These are phyloP conservation scores for Phytophthora quininea DNA, from an alignment of 352 stramenopile species.

Conservation along the genomic window DNA sequence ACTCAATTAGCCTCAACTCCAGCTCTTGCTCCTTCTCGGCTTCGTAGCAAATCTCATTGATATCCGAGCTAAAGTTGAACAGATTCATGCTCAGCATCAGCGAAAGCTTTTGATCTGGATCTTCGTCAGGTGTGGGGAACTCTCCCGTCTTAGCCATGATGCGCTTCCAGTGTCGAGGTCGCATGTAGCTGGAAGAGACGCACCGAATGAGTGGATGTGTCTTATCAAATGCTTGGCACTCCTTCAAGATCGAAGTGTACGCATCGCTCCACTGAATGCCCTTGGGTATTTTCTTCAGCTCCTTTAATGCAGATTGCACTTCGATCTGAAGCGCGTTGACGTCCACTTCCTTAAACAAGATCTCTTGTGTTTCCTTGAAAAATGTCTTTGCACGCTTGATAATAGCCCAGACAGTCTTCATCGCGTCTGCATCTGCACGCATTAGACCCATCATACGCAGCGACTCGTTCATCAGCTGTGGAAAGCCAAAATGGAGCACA, in stretches of 20 bases:
- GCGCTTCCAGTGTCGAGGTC: constrained; percentile 93
- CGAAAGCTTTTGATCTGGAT: constrained; percentile 91
- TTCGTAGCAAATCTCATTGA: constrained; percentile 97
- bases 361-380: constrained; percentile 66
- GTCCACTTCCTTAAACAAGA: constrained; percentile 93
- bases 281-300: constrained; percentile 93
- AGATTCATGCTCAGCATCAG: constrained; percentile 93
- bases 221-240: constrained; percentile 87
- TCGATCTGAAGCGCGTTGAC: constrained; percentile 95
- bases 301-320: constrained; percentile 93
- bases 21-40: constrained; percentile 97
- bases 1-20: constrained; percentile 89
- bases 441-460: constrained; percentile 90
- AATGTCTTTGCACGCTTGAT: constrained; percentile 82
- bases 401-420: constrained; percentile 82
- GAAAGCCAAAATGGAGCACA: constrained; percentile 96
- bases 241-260: constrained; percentile 87
- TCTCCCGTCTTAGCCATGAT: constrained; percentile 91
- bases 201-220: constrained; percentile 82
- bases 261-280: constrained; percentile 92
- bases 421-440: constrained; percentile 73
- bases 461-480: constrained; percentile 92
- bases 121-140: constrained; percentile 93
- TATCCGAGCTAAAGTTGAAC: constrained; percentile 94
- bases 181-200: constrained; percentile 89